Evolutionary conservation across 495 filamentous ascomycete genomes (phyloP), one percentile per base, ranked within the genome.

Genomic region (Alectoria sarmentosa): DNA sequence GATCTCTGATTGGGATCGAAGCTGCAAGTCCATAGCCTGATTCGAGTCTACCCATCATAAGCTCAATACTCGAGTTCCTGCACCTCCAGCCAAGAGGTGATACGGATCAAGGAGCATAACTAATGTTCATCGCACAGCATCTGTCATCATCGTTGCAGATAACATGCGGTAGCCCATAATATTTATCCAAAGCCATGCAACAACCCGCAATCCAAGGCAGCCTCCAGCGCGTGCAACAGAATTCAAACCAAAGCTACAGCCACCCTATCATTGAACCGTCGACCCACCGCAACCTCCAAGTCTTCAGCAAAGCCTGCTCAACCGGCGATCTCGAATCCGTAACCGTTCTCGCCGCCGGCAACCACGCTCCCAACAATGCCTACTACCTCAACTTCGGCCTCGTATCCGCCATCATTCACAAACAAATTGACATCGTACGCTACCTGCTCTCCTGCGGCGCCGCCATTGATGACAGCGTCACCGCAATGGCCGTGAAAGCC

Each of bases 361-460:
- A 19, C 42, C 42, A 44, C 42, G 42, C 42, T 44, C 42, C 42
- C 17, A 44, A n/a, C 17, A 44, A 44, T n/a, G 21, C 42, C 42
- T 44, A 44, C 42, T 44, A 44, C 42, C 42, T 44, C 42, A 44
- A 44, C 42, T 44, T 44, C 21, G 42, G 42, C 42, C 42, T 44
- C 42, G 9, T 21, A 19, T 44, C 42, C 42, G 42, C 42, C 42
- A 44, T 44, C 42, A 21, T 44, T 19, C 15, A 44, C 42, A 4
- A n/a, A 44, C 10, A 44, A n/a, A 6, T 44, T 2, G 42, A 44
- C 15, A n/a, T n/a, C 15, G 21, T 44, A 2, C 42, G 42, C 42
- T n/a, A 44, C 17, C 42, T 44, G 17, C 42, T 44, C 42, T 44
- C 42, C 42, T 19, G 8, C 42, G 42, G 42, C 9, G 42, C 42